Percentiles rank a stretch among this genome's conserved stretches.
Conservation (phyloP, 1,284 basidiomycete genomes). For the Apiotrichum porosum region DNA sequence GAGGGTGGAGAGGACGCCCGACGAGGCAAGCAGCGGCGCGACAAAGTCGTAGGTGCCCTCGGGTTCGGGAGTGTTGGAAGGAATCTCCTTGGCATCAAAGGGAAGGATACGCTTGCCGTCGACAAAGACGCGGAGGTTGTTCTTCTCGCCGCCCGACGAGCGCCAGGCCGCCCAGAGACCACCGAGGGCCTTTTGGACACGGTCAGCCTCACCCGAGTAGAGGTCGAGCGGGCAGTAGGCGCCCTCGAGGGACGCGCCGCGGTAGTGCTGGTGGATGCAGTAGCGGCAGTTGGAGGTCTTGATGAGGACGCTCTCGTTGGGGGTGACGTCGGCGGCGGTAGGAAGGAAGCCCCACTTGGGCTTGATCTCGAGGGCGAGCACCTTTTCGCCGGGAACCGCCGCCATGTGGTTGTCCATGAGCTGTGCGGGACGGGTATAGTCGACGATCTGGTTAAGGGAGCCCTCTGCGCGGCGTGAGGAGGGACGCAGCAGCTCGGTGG, state of each 20-base stretch:
- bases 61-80: constrained; percentile 2
- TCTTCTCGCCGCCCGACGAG: constrained; percentile 58
- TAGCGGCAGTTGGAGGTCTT: constrained; percentile 76
- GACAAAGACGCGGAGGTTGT: constrained; percentile 75
- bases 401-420: constrained; percentile 60
- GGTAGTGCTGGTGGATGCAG: constrained; percentile 73
- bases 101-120: constrained; percentile 60
- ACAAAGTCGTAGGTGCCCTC: constrained; percentile 40
- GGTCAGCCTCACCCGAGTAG: constrained; percentile 61
- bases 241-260: constrained; percentile 13
- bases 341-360: constrained; percentile 94
- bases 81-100: constrained; percentile 49
- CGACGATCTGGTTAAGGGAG: constrained; percentile 40
- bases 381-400: constrained; percentile 21
- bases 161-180: constrained; percentile 71
- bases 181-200: constrained; percentile 62
- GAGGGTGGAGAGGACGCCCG: constrained; percentile 59
- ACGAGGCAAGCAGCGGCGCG: constrained; percentile 55
- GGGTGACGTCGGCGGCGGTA: constrained; percentile 54
- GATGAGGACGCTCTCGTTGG: constrained; percentile 55
- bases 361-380: constrained; percentile 81
- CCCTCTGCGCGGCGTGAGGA: constrained; percentile 55
- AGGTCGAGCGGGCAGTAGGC: constrained; percentile 81
- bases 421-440: constrained; percentile 62
- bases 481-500: constrained; percentile 57